Evolutionary conservation across 2,329 filamentous ascomycete genomes (phyloP).

Genomic region (Aaosphaeria arxii): DNA sequence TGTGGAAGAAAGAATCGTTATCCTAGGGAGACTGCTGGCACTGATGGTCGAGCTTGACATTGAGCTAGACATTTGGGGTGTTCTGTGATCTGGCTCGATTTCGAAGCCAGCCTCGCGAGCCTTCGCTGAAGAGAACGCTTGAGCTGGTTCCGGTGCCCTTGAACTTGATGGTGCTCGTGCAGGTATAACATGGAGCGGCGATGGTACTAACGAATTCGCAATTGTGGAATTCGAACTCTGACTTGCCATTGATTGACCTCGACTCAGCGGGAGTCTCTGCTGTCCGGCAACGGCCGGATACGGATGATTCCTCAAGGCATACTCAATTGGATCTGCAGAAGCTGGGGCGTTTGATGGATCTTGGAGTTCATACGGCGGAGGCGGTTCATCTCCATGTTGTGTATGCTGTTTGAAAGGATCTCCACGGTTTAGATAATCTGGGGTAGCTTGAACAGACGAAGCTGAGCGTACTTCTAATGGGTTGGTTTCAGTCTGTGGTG

Average conservation of each 20-base stretch:
- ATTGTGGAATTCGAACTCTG: neutral
- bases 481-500: constrained; percentile 9
- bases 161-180: too few species aligned
- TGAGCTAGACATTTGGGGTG: neutral
- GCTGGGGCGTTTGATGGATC: too few species aligned
- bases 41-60: neutral
- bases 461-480: constrained; percentile 8
- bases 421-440: neutral
- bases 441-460: neutral
- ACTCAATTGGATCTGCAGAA: too few species aligned
- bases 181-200: constrained; percentile 7
- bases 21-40: constrained; percentile 8
- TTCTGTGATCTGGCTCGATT: constrained; percentile 1
- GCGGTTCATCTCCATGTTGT: constrained; percentile 12
- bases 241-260: constrained; percentile 1
- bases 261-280: too few species aligned
- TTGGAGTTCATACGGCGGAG: constrained; percentile 12
- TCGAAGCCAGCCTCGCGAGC: constrained; percentile 18
- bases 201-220: constrained; percentile 4
- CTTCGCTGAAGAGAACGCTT: constrained; percentile 13
- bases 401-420: constrained; percentile 3
- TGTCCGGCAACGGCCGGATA: too few species aligned
- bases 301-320: too few species aligned
- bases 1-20: constrained; percentile 14
- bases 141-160: too few species aligned